Conservation (phyloP, 345 rosid genomes). For the Syzygium grande region DNA sequence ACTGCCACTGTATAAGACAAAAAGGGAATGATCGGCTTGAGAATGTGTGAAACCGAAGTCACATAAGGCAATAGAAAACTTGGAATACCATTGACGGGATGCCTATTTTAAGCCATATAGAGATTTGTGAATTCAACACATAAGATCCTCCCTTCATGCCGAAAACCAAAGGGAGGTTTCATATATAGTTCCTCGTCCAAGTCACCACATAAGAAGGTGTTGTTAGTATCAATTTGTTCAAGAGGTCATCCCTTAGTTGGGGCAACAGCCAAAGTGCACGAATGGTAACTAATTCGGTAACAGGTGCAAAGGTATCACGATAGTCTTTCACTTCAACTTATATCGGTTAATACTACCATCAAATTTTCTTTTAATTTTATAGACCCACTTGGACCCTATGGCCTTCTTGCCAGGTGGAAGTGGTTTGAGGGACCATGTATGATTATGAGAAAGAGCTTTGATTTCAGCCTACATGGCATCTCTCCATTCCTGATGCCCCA, state of each 20-base stretch:
- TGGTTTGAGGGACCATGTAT: neutral
- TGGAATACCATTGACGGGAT: neutral
- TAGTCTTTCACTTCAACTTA: neutral
- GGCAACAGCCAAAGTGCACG: neutral
- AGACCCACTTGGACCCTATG: neutral
- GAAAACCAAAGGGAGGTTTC: neutral
- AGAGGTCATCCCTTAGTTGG: neutral
- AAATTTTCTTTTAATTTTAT: neutral
- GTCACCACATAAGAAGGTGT: neutral
- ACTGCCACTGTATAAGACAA: neutral
- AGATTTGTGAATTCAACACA: neutral
- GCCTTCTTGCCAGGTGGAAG: neutral
- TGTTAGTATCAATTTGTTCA: neutral
- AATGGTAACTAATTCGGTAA: neutral
- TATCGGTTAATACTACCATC: neutral
- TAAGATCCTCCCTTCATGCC: neutral
- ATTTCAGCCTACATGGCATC: neutral
- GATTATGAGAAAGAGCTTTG: neutral
- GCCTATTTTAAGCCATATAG: neutral
- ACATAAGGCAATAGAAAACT: neutral
- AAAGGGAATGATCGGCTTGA: neutral
- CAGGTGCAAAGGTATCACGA: neutral
- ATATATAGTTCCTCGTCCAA: neutral
- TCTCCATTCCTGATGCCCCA: neutral
- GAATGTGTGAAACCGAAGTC: neutral